phyloP scores from a whole-genome alignment of 1,284 basidiomycete species.

The Mrakiaceae sp. region DNA sequence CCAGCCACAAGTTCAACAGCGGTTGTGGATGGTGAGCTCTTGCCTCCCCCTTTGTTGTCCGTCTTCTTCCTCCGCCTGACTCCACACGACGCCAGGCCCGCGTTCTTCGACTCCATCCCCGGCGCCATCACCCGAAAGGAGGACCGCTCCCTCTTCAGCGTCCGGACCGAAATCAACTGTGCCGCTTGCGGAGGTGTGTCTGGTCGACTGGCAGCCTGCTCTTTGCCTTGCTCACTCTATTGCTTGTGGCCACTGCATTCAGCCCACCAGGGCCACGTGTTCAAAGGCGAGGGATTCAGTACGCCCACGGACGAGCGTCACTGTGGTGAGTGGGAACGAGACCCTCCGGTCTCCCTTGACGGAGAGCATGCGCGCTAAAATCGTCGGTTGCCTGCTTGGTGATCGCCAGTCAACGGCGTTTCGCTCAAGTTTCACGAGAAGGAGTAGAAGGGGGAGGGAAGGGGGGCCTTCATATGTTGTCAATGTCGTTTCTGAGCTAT shows the following conservation, averaged over 20 bases:
- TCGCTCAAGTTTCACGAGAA: slow-evolving; percentile 7
- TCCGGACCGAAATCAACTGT: slow-evolving; percentile 16
- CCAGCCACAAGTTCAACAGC: slow-evolving; percentile 15
- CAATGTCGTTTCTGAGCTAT: not conserved
- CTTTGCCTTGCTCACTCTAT: not conserved
- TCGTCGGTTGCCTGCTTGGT: too few relatives aligned
- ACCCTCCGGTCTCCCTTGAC: too few relatives aligned
- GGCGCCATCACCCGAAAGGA: slow-evolving; percentile 16
- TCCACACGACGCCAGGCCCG: not conserved
- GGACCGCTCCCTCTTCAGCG: slow-evolving; percentile 13
- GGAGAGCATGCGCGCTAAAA: too few relatives aligned
- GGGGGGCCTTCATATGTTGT: not conserved
- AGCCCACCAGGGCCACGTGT: slow-evolving; percentile 9
- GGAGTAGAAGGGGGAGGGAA: not conserved
- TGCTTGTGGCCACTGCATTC: not conserved
- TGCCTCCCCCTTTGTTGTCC: not conserved
- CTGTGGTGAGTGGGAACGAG: not conserved
- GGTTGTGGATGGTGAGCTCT: slow-evolving; percentile 11
- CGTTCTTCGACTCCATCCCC: slow-evolving; percentile 17
- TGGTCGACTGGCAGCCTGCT: not conserved
- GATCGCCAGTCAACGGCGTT: not conserved
- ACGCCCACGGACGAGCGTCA: slow-evolving; percentile 7
- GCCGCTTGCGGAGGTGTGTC: slow-evolving; percentile 8
- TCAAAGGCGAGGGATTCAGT: slow-evolving; percentile 11
- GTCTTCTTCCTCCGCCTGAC: not conserved